phyloP scores from a whole-genome alignment of 768 basidiomycete species.

The Russula sp. region DNA sequence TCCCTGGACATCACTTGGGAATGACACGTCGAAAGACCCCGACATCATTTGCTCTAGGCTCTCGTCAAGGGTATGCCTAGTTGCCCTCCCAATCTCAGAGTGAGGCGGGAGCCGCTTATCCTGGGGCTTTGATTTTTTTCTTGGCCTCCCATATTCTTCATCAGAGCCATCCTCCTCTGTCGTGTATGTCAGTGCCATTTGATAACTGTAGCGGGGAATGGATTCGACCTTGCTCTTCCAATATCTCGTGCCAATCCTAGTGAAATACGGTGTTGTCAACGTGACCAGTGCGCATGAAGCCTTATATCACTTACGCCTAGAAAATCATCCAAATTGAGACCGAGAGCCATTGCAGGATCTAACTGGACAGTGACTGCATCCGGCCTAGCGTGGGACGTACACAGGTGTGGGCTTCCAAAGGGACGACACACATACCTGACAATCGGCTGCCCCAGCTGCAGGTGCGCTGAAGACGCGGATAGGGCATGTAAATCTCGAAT shows the following conservation, averaged over 20 bases:
- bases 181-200: not conserved
- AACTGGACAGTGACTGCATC: constrained; percentile 32
- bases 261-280: not conserved
- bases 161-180: constrained; percentile 36
- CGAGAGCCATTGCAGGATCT: constrained; percentile 26
- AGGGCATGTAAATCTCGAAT: constrained; percentile 56
- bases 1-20: constrained; percentile 35
- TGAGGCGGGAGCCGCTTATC: constrained; percentile 29
- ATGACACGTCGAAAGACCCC: constrained; percentile 59
- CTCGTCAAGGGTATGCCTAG: constrained; percentile 63
- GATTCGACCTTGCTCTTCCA: constrained; percentile 16
- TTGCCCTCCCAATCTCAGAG: constrained; percentile 44
- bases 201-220: not conserved
- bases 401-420: not conserved
- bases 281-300: not conserved
- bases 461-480: constrained; percentile 41
- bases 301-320: constrained; percentile 17
- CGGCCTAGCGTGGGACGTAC: constrained; percentile 24
- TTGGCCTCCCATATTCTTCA: constrained; percentile 42
- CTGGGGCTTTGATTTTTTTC: constrained; percentile 29
- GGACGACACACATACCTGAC: constrained; percentile 43
- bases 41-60: constrained; percentile 62
- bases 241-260: constrained; percentile 20
- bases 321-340: constrained; percentile 27
- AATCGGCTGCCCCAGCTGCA: constrained; percentile 67